Evolutionary conservation across 805 yeast species (phyloP).

Genomic region (Maudiozyma saulgeensis): DNA sequence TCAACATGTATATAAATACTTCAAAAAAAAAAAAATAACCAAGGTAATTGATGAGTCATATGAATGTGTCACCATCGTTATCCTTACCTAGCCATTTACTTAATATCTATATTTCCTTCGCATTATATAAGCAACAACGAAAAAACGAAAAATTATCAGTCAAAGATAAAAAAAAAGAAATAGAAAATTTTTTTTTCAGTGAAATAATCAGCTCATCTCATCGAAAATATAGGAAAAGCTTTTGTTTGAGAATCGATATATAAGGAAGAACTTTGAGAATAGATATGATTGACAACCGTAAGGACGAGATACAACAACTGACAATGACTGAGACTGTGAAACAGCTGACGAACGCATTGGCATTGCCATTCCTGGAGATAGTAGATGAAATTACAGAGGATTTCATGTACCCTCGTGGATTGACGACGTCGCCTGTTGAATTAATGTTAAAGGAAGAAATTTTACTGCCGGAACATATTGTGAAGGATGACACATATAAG

Average conservation of each 20-base stretch:
- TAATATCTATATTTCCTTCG: background rate
- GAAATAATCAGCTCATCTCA: background rate
- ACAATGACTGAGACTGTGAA: background rate
- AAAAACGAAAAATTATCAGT: background rate
- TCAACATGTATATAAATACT: too few relatives aligned
- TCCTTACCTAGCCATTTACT: too few relatives aligned
- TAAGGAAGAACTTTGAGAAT: too few relatives aligned
- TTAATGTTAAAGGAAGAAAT: background rate
- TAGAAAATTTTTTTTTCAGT: too few relatives aligned
- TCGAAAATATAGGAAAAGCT: background rate
- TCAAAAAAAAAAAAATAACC: too few relatives aligned
- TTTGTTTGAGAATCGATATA: too few relatives aligned
- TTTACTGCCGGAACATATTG: background rate
- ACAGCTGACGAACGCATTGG: background rate
- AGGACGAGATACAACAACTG: too few relatives aligned
- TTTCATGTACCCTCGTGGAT: conserved; percentile 22
- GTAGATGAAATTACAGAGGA: conserved; percentile 18
- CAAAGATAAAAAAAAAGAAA: too few relatives aligned
- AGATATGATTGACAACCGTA: too few relatives aligned
- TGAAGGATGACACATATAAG: background rate
- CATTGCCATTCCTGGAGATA: conserved; percentile 4
- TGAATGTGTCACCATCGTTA: too few relatives aligned
- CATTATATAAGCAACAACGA: background rate
- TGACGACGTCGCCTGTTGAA: conserved; percentile 4
- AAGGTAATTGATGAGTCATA: too few relatives aligned